phyloP scores from a whole-genome alignment of 1,284 basidiomycete species.

The Tylopilus sp. region DNA sequence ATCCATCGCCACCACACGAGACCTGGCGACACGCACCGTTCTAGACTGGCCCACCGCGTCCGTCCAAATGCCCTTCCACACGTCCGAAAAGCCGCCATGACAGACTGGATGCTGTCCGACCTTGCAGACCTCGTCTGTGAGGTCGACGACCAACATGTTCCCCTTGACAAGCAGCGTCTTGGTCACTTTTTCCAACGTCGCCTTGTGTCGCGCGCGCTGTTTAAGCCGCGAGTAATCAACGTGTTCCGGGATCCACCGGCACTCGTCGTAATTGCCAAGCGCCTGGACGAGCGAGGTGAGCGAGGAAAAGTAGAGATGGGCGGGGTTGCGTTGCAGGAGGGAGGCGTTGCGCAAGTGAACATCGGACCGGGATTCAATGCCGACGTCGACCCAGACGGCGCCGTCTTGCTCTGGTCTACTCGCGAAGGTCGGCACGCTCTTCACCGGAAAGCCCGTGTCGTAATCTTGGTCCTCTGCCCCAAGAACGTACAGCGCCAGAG shows the following conservation, averaged over 20 bases:
- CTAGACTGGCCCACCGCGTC: constrained; percentile 40
- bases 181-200: constrained; percentile 48
- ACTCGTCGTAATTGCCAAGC: constrained; percentile 49
- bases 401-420: neutral
- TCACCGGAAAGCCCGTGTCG: constrained; percentile 5
- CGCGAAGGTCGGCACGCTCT: neutral
- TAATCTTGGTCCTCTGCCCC: constrained; percentile 19
- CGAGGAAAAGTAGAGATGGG: constrained; percentile 46
- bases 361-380: constrained; percentile 46
- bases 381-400: constrained; percentile 39
- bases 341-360: constrained; percentile 52
- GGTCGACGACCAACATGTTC: constrained; percentile 44
- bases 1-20: too few relatives aligned
- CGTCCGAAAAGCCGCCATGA: constrained; percentile 53
- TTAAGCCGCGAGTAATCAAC: constrained; percentile 50
- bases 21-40: constrained; percentile 28
- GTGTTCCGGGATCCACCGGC: constrained; percentile 43
- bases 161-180: constrained; percentile 51
- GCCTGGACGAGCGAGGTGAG: constrained; percentile 47
- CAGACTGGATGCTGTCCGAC: constrained; percentile 39
- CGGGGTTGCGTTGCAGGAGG: constrained; percentile 48
- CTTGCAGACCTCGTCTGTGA: constrained; percentile 48
- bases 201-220: constrained; percentile 51
- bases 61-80: constrained; percentile 54
- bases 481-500: constrained; percentile 48